Evolutionary conservation across 345 rosid genomes (phyloP), one percentile per base, ranked within the genome.

Genomic region (Eutrema heterophyllum): DNA sequence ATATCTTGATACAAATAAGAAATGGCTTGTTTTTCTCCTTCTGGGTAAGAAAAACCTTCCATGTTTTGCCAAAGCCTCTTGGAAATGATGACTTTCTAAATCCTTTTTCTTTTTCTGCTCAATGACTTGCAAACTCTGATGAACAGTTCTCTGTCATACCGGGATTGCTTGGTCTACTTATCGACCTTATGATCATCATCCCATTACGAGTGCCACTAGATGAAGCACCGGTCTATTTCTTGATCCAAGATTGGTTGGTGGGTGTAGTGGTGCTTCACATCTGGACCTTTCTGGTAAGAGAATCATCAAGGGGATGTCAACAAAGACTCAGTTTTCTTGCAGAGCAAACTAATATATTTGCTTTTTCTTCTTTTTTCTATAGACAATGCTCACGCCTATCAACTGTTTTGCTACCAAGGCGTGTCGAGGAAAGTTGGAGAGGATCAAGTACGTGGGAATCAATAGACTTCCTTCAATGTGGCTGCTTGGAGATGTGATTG

Each of bases 131-230:
- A 43, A 55, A 55, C 2, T 44, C 64, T 2, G n/a, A 14, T 52
- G 36, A 43, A 56, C 59, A 76, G 70, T 69, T 76, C 40, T 43
- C 38, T 62, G 33, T 69, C 51, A 29, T 53, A 41, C 64, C 77
- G n/a, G 71, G 27, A 11, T 32, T 65, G 64, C 53, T 53, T 0
- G 65, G 71, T 33, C 57, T 76, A 30, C 65, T 73, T 1, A 52
- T 76, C 26, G 52, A 69, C 10, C 75, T 76, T 24, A 68, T 69
- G 74, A 46, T 54, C 64, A 45, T 76, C 32, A 71, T 64, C 57
- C 76, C 80, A 45, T 45, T 18, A 27, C 44, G 60, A 39, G 75
- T 70, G 24, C 46, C 75, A 5, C 16, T 55, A 54, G 18, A 61
- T 36, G 70, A 75, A 60, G 30, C 57, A 45, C 76, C 80, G 1